Evolutionary conservation across 2,329 filamentous ascomycete species (phyloP), one percentile per base, ranked within the genome.

Genomic region (Xylariaceae sp.): DNA sequence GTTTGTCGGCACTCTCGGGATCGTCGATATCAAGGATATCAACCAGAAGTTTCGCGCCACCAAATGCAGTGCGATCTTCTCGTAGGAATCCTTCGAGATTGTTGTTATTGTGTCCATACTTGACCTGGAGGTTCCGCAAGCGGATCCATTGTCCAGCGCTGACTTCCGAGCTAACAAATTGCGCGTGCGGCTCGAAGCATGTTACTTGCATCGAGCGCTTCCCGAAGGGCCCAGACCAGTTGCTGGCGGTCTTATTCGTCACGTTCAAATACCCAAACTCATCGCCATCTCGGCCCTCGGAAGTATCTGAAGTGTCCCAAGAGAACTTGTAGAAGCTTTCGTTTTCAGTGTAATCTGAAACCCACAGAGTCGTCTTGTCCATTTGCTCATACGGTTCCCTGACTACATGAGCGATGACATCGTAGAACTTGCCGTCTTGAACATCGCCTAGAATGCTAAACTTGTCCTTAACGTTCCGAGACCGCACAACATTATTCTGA

Each of bases 281-380:
- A 62, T 88, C 84, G 3, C 81, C 82, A 45, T 84, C 80, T 41
- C 72, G 73, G 4, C 70, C 68, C 2, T 59, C 70, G 5, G 64
- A 51, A 3, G 63, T 63, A 6, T 70, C 70, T 1, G 70, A 62
- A 19, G 59, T 65, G 20, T 69, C 67, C 56, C 66, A 72, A 10
- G 67, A 65, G 47, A 75, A 85, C 37, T 85, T 73, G 61, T 81
- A 87, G 55, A 97, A 86, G 1, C 67, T 57, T 0, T 77, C 67
- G 66, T 97, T 91, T 48, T 83, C 75, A 0, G 91, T 96, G 71
- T 93, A 96, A 72, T 97, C 93, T 0, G 90, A 89, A 18, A 96
- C 76, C 77, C 92, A 92, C 0, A 96, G 61, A 4, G 85, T 83
- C 12, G 83, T 73, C 54, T 74, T 81, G 21, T 81, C 78, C 20